Base-by-base conservation (phyloP, 139 green algal species). In the Choricystis sp. region DNA sequence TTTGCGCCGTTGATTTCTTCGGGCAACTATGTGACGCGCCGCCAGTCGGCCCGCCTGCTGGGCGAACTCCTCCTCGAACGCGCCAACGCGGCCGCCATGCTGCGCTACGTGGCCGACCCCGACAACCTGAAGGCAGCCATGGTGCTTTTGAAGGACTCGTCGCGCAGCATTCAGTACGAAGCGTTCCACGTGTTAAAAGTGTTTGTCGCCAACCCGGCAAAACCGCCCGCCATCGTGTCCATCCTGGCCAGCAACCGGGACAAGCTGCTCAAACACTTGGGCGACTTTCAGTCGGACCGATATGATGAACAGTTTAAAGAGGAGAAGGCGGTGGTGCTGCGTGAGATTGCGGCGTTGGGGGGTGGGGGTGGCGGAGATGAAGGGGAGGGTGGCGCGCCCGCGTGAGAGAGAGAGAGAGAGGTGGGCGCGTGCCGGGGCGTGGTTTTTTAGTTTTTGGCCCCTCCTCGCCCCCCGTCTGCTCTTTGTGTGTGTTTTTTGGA, bases 141-240 rank as follows among this genome's bases (percentile, higher is more conserved):
- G 90, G 86, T 83, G 55, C 74, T 97, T 67, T 77, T 97, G 24
- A 90, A 86, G 70, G 89, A 94, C 70, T 70, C 73, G n/a, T 86
- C 76, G 19, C 71, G 80, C 3, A 89, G 67, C 79, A 97, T 97
- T 52, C 90, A 97, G 77, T 97, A 86, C 66, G 90, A 97, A 77
- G 90, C 90, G 0, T 97, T 96, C 74, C 90, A 97, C 72, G 87
- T 96, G 0, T 97, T 97, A 81, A 97, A 97, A 85, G 88, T 94
- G 49, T 96, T 97, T 84, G 90, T 97, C 58, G 90, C 87, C 58
- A 96, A 96, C 77, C 89, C 89, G 29, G 86, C 87, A 71, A 97
- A 97, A 79, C 82, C 87, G 2, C 63, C 74, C 59, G 62, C 77
- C 21, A 86, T 97, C 31, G 49, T 86, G 3, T 80, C 89, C 31